Evolutionary conservation across 2,329 filamentous ascomycete species (phyloP).

Genomic region (Hirsutella rhossiliensis): DNA sequence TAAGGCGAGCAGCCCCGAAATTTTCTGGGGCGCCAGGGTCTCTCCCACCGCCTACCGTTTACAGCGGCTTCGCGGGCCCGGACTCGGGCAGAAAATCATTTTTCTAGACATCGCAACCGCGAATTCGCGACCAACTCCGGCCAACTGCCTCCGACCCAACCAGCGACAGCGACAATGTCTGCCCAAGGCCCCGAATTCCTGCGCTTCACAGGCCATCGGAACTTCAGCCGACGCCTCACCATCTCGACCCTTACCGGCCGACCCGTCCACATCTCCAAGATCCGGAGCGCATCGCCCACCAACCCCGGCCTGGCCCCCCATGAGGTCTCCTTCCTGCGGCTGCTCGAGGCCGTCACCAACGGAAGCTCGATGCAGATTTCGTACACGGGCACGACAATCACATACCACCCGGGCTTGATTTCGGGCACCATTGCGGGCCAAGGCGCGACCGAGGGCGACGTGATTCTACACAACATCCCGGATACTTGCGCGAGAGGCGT

Average conservation of each 20-base stretch:
- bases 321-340: conserved; percentile 90
- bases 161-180: conserved; percentile 15
- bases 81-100: conserved; percentile 23
- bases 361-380: conserved; percentile 91
- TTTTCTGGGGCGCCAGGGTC: not conserved
- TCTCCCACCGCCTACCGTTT: conserved; percentile 18
- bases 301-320: conserved; percentile 82
- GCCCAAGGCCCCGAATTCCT: conserved; percentile 41
- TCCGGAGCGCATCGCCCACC: conserved; percentile 75
- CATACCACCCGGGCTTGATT: conserved; percentile 86
- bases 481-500: conserved; percentile 67
- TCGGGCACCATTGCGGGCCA: conserved; percentile 70
- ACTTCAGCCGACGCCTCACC: conserved; percentile 72
- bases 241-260: conserved; percentile 85
- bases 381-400: conserved; percentile 85
- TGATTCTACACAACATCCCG: conserved; percentile 72
- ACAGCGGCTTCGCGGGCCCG: not conserved
- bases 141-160: not conserved
- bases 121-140: not conserved
- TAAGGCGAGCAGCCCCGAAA: conserved; percentile 9
- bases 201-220: conserved; percentile 73
- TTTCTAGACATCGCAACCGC: conserved; percentile 12
- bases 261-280: conserved; percentile 84
- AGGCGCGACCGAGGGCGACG: conserved; percentile 57
- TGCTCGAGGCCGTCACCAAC: conserved; percentile 91